Base-by-base conservation (phyloP, 176 grass and related monocot species). In the Oryza glaberrima region DNA sequence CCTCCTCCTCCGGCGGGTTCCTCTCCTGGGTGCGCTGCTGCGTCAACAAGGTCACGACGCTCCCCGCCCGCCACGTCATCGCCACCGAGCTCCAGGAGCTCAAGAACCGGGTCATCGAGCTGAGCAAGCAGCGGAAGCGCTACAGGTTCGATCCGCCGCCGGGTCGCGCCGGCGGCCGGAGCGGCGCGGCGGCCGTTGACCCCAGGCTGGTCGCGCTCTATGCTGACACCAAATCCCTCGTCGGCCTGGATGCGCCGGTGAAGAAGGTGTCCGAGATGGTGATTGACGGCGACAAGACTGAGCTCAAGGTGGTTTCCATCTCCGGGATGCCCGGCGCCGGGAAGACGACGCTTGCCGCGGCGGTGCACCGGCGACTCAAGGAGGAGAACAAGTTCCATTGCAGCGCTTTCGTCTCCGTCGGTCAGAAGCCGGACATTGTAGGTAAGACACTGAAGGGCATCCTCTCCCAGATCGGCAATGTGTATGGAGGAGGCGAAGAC, bases 271-370 rank as follows among this genome's bases (percentile, higher is more conserved):
- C 36, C 19, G 44, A 28, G 2, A 38, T 69, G 44, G 25, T 84
- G 35, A 7, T 23, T 9, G 36, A 67, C n/a, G 5, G 0, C 26
- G 76, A 9, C 26, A 40, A 0, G 2, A 16, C 14, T 30, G 61
- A 1, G 20, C 69, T 69, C 34, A 89, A 70, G 36, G 22, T 80
- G 1, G 36, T 84, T 0, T 75, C 76, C 69, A 80, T 89, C 25
- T 63, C 47, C 23, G 82, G 82, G 38, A 89, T 84, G 63, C 81
- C 82, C 8, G 87, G 87, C 13, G 34, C 87, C 10, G 87, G 87
- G 77, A 89, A 89, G 87, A 89, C 87, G 40, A 84, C 87, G 10
- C 77, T 89, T 17, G 82, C 70, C 15, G 14, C 5, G n/a, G 70
- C 10, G 22, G 74, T 84, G 3, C 68, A 41, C 51, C 15, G 6